Conservation (phyloP, 148 eudicot genomes). For the Linanthus parryae region DNA sequence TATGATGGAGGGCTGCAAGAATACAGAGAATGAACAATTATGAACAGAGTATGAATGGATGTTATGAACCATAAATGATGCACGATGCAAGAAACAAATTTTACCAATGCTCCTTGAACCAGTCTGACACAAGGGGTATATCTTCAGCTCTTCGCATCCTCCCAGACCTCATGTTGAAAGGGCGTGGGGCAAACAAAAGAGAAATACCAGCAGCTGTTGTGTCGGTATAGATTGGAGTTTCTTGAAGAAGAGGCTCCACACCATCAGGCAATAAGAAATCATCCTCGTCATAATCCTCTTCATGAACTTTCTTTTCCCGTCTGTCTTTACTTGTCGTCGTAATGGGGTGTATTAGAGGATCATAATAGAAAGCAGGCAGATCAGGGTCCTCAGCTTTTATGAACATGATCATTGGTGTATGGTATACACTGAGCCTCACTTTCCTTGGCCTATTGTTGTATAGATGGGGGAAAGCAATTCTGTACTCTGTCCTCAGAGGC, state of each 20-base stretch:
- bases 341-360: slow-evolving; percentile 94
- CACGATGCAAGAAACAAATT: slow-evolving; percentile 3
- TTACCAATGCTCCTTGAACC: slow-evolving; percentile 99
- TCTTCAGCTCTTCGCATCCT: slow-evolving; percentile 96
- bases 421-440: slow-evolving; percentile 86
- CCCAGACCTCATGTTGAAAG: slow-evolving; percentile 98
- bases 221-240: slow-evolving; percentile 81
- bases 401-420: slow-evolving; percentile 96
- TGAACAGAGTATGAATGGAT: neutral
- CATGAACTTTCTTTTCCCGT: slow-evolving; percentile 53
- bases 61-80: neutral
- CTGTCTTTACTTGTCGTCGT: slow-evolving; percentile 59
- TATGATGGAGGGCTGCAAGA: slow-evolving; percentile 92
- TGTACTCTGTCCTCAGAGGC: slow-evolving; percentile 94
- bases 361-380: slow-evolving; percentile 96
- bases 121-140: slow-evolving; percentile 96
- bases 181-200: slow-evolving; percentile 87
- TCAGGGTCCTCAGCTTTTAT: slow-evolving; percentile 99
- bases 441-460: slow-evolving; percentile 97
- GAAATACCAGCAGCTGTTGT: slow-evolving; percentile 99
- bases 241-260: slow-evolving; percentile 70
- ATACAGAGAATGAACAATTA: neutral
- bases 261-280: slow-evolving; percentile 89
- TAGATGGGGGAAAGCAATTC: slow-evolving; percentile 95
- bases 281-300: slow-evolving; percentile 83